Evolutionary conservation across 2,329 filamentous ascomycete species (phyloP), one percentile per base, ranked within the genome.

Genomic region (Apiospora hydei): DNA sequence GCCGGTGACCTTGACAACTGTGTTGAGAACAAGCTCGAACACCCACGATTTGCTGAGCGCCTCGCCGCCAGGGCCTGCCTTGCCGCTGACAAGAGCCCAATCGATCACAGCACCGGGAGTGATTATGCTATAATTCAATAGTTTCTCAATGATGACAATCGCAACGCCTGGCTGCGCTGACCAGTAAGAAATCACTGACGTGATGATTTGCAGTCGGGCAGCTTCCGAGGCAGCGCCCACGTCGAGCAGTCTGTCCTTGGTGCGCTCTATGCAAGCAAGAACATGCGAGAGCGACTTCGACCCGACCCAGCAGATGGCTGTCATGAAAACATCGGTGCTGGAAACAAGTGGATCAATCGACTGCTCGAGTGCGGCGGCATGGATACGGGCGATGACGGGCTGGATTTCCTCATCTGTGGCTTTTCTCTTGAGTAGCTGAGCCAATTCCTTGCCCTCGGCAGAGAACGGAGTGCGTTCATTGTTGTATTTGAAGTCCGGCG

Each of bases 281-380:
- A 98, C 94, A 82, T 99, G 96, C 16, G 95, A 98, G 44, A 99
- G 89, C 0, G 96, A 98, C 83, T 99, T 99, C 75, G 94, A 95
- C 64, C 96, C 96, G 68, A 98, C 92, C 83, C 91, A 96, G 84
- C 96, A 96, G 76, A 99, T 95, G 26, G 94, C 92, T 0, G 96
- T 99, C 79, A 98, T 92, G 79, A 98, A 97, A 53, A 95, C 95
- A 80, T 98, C 96, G 5, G 95, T 97, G 74, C 94, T 96, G n/a
- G 92, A 88, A 21, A 97, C 89, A 53, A 96, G 86, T 4, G 95
- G 92, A 74, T 98, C 95, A 44, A 95, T 85, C 5, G 91, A 91
- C 66, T 88, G 88, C 71, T 92, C 90, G 11, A 89, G 84, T 51
- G 95, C 95, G 77, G 93, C 88, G n/a, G 91, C 87, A 79, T 97